These are phyloP conservation scores for Cladobotryum mycophilum DNA, from an alignment of 2,329 filamentous ascomycete genomes.

Conservation along the genomic window DNA sequence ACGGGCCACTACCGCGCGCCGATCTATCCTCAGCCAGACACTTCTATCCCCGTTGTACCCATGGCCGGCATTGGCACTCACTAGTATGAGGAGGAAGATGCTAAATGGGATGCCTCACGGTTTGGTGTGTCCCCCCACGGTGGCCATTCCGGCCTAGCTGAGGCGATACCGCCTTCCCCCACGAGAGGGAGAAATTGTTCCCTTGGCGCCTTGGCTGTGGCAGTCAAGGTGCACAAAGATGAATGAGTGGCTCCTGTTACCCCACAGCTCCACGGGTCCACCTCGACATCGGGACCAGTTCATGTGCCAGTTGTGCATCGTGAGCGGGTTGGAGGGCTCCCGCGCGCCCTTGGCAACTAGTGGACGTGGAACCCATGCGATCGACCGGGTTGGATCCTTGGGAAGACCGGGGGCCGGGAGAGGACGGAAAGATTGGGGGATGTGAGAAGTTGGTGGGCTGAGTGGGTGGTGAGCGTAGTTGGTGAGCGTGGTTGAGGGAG, in stretches of 20 bases:
- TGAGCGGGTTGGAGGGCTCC: slow-evolving; percentile 3
- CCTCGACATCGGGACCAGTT: slow-evolving; percentile 7
- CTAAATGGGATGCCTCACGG: not conserved
- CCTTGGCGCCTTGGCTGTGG: not conserved
- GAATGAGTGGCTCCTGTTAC: slow-evolving; percentile 4
- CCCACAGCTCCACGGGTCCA: slow-evolving; percentile 8
- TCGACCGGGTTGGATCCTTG: slow-evolving; percentile 10
- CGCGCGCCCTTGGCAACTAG: slow-evolving; percentile 8
- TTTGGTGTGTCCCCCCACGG: slow-evolving; percentile 9
- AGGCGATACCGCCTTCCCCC: slow-evolving; percentile 6
- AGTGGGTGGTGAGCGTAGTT: not conserved
- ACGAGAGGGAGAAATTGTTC: slow-evolving; percentile 4
- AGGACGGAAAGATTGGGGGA: slow-evolving; percentile 11
- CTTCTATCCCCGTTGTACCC: not conserved
- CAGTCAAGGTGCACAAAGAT: slow-evolving; percentile 6
- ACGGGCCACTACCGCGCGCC: too few relatives aligned
- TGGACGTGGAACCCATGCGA: slow-evolving; percentile 12
- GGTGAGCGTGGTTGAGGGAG: not conserved
- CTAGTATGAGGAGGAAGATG: not conserved
- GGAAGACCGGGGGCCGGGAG: slow-evolving; percentile 9
- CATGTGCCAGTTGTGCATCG: slow-evolving; percentile 5
- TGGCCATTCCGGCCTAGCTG: not conserved
- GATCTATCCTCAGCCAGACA: not conserved
- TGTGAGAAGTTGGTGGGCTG: slow-evolving; percentile 3
- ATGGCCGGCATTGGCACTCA: not conserved